Evolutionary conservation across 805 yeast species (phyloP), one percentile per base, ranked within the genome.

Genomic region (Starmerella sirachaensis): DNA sequence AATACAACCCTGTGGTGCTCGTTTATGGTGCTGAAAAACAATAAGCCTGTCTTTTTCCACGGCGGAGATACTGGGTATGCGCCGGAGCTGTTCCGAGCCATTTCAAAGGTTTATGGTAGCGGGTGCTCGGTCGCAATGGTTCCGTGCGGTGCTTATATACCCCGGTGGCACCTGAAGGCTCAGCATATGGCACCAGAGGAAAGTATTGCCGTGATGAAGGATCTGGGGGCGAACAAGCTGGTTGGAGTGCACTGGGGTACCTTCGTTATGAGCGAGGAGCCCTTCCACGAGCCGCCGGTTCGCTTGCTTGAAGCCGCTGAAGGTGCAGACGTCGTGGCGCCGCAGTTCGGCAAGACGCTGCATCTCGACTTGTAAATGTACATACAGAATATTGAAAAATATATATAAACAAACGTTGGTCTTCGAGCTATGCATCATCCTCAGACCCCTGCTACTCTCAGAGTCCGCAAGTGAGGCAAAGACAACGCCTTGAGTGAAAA

Each of bases 201-300:
- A 51, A 75, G 86, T 9, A 45, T 81, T 3, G 63, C 72, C 43
- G 76, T 85, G 4, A 75, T 76, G 69, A 53, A 66, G 12, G 81
- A 78, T 45, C 51, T 84, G 40, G 60, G 68, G 5, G 74, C 82
- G 2, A 57, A 66, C 40, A 70, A 68, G 44, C 71, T 82, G 59
- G 70, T 79, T 35, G 97, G 97, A 1, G 84, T 88, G 22, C 97
- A 88, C 58, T 88, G 95, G 93, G 97, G 97, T 0, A 88, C 97
- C 0, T 88, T 85, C 59, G 76, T 84, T 18, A 61, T 88, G 48
- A 80, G 94, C 56, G 79, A 85, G 31, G 97, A 88, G 57, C 79
- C 82, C 39, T 83, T 78, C 47, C 55, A 82, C 25, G 97, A 86
- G 56, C 96, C 96, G 1, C 78, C 80, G 42, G 60, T 65, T 38